Evolutionary conservation across 2,329 filamentous ascomycete genomes (phyloP).

Genomic region (Cercospora zeina): DNA sequence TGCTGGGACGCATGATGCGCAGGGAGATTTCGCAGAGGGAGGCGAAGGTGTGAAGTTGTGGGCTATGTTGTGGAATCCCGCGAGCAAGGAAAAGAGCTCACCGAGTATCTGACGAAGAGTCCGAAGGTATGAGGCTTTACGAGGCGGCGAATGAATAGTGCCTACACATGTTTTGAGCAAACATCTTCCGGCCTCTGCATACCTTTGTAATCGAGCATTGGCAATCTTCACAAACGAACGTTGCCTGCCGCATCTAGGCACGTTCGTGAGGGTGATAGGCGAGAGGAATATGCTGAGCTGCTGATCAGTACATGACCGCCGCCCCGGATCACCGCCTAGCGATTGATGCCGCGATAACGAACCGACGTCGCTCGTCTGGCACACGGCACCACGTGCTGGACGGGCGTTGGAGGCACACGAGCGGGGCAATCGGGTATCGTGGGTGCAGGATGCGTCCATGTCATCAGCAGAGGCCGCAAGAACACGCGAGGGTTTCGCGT

Average conservation of each 20-base stretch:
- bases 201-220: no score
- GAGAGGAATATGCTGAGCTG: not conserved
- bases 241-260: no score
- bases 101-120: not conserved
- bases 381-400: not conserved
- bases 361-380: not conserved
- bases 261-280: not conserved
- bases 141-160: no score
- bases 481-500: slow-evolving; percentile 1
- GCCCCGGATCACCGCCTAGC: not conserved
- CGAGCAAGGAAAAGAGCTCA: not conserved
- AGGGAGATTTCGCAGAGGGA: slow-evolving; percentile 27
- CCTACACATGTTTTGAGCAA: no score
- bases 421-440: not conserved
- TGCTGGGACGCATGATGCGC: slow-evolving; percentile 24
- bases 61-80: slow-evolving; percentile 35
- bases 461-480: not conserved
- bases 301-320: not conserved
- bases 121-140: no score
- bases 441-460: no score
- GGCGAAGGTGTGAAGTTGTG: slow-evolving; percentile 30
- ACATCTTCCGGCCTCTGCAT: no score
- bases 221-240: no score
- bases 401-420: not conserved
- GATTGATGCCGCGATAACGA: not conserved